A percentile compares a stretch with the other conserved stretches of the same genome.
phyloP scores from a whole-genome alignment of 192 early-diverging fungal genomes.

The Phycomyces nitens region DNA sequence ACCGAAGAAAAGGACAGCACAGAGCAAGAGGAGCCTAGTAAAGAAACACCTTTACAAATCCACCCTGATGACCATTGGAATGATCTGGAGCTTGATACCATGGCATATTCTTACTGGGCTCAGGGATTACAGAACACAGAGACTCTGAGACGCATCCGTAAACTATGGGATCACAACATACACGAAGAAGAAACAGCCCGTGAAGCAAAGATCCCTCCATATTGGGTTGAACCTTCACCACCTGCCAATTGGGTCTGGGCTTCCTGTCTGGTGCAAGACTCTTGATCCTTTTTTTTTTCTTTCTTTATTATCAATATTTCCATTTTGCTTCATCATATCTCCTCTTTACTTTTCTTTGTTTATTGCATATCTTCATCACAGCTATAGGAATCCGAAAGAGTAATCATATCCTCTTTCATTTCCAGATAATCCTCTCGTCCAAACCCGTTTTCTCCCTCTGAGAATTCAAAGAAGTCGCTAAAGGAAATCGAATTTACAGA shows the following conservation, averaged over 20 bases:
- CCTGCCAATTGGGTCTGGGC: conserved; percentile 40
- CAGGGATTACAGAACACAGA: conserved; percentile 27
- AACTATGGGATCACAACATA: conserved; percentile 33
- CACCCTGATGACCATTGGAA: conserved; percentile 12
- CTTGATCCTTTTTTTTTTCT: background rate
- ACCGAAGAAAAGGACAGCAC: conserved; percentile 8
- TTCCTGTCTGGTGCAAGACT: conserved; percentile 23
- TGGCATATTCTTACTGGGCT: conserved; percentile 25
- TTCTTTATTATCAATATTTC: background rate
- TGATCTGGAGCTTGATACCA: background rate
- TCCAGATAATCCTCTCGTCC: conserved; percentile 18
- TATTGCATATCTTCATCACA: conserved; percentile 9
- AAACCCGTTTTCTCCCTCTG: conserved; percentile 15
- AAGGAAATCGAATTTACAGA: conserved; percentile 11
- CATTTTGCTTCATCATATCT: background rate
- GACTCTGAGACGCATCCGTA: conserved; percentile 20
- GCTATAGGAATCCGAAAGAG: conserved; percentile 20
- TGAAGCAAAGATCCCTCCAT: conserved; percentile 26
- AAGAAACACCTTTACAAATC: background rate
- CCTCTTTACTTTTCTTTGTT: conserved; percentile 5
- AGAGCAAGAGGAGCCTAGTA: background rate
- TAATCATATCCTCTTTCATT: conserved; percentile 23
- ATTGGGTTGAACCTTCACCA: conserved; percentile 27
- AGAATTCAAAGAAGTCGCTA: conserved; percentile 18
- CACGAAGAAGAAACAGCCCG: conserved; percentile 1